These are phyloP conservation scores for Euphorbia pulcherrima DNA, from an alignment of 345 rosid genomes.

Conservation along the genomic window DNA sequence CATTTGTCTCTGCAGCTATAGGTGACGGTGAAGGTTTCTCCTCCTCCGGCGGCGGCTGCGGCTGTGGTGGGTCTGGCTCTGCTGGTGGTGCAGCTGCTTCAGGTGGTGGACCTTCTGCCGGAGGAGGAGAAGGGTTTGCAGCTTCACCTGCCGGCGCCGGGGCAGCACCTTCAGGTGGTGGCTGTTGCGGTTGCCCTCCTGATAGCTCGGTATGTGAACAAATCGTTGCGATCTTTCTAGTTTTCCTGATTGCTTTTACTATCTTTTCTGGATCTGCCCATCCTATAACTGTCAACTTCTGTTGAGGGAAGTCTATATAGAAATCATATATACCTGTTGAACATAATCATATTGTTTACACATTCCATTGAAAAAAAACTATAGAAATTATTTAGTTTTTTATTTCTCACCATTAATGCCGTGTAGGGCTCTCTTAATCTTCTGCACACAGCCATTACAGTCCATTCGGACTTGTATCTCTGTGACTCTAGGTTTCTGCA, in stretches of 20 bases:
- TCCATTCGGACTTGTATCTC: slow-evolving; percentile 73
- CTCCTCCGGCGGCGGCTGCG: slow-evolving; percentile 28
- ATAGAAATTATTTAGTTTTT: not conserved
- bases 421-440: slow-evolving; percentile 62
- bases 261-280: slow-evolving; percentile 70
- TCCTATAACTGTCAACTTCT: slow-evolving; percentile 59
- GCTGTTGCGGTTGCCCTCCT: slow-evolving; percentile 32
- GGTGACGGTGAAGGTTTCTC: slow-evolving; percentile 35
- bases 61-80: slow-evolving; percentile 45
- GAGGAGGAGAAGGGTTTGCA: slow-evolving; percentile 37
- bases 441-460: slow-evolving; percentile 76
- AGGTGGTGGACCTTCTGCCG: slow-evolving; percentile 42
- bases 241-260: slow-evolving; percentile 57
- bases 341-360: not conserved
- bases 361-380: too few relatives aligned
- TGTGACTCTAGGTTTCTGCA: slow-evolving; percentile 57
- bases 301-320: slow-evolving; percentile 53
- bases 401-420: slow-evolving; percentile 50
- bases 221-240: slow-evolving; percentile 58
- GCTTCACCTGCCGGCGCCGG: slow-evolving; percentile 25
- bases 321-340: slow-evolving; percentile 55
- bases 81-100: slow-evolving; percentile 32
- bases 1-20: slow-evolving; percentile 24
- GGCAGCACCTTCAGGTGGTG: slow-evolving; percentile 33
- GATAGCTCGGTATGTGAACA: slow-evolving; percentile 43